These are phyloP conservation scores for Cichorium intybus DNA, from an alignment of 140 eudicot genomes.

Conservation along the genomic window DNA sequence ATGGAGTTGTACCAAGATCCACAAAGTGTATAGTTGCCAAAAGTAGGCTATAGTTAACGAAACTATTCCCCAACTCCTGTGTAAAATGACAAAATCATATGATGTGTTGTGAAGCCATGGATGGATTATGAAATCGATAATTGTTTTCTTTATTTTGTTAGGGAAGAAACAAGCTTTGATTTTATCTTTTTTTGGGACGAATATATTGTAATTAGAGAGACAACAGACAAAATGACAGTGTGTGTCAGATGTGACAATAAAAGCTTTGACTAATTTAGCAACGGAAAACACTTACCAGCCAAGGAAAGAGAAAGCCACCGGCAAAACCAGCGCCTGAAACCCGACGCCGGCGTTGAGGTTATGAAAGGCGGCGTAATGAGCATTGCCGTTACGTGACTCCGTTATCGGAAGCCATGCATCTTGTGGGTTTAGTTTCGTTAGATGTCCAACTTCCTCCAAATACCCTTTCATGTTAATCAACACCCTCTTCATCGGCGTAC, in stretches of 20 bases:
- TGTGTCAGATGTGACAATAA: constrained; percentile 12
- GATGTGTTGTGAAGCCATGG: neutral
- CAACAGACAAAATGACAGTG: constrained; percentile 12
- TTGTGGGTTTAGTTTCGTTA: constrained; percentile 81
- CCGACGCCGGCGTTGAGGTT: constrained; percentile 84
- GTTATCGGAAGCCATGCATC: constrained; percentile 99
- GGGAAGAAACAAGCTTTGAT: neutral
- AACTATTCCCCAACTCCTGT: constrained; percentile 96
- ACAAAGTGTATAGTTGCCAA: constrained; percentile 91
- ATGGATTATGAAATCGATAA: no score
- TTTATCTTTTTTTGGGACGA: constrained; percentile 5
- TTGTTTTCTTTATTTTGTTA: neutral
- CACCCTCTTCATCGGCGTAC: constrained; percentile 85
- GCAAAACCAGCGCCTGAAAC: constrained; percentile 76
- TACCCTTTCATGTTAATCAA: constrained; percentile 73
- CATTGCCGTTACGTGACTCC: constrained; percentile 81
- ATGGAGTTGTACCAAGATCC: constrained; percentile 96
- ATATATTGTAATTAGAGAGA: constrained; percentile 16
- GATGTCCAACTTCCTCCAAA: constrained; percentile 77
- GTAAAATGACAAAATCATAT: neutral
- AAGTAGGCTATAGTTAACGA: constrained; percentile 74
- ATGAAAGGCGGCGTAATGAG: constrained; percentile 86
- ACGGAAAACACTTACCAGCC: constrained; percentile 54
- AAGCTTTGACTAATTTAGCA: neutral
- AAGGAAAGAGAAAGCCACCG: constrained; percentile 78